Percentiles rank a stretch among this genome's conserved stretches.
Conservation (phyloP, 2,329 filamentous ascomycete genomes). For the Trichoderma citrinoviride region DNA sequence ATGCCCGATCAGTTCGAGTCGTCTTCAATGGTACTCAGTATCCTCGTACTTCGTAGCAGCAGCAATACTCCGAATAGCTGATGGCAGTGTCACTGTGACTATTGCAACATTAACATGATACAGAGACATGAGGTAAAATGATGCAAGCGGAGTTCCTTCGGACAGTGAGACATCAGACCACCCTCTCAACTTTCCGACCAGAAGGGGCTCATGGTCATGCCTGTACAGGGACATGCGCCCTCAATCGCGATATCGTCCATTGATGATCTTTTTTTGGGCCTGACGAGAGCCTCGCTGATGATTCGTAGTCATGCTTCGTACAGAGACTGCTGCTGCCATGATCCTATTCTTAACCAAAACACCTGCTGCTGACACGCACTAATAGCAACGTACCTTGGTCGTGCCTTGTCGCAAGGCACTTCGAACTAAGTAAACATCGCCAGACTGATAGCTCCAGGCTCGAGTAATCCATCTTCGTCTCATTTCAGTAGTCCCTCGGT, state of each 20-base stretch:
- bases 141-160: not conserved
- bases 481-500: not conserved
- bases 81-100: not conserved
- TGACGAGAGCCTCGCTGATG: not conserved
- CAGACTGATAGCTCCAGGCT: not conserved
- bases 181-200: not conserved
- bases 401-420: not conserved
- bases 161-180: slow-evolving; percentile 17
- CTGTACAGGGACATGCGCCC: not conserved
- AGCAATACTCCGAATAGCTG: not conserved
- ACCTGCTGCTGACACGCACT: slow-evolving; percentile 1
- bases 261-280: not conserved
- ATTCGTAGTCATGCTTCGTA: not conserved
- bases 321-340: not conserved
- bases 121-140: not conserved
- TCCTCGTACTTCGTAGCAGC: not conserved
- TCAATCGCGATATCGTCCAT: not conserved
- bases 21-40: not conserved
- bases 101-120: not conserved
- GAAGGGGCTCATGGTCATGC: not conserved
- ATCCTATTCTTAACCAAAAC: slow-evolving; percentile 11
- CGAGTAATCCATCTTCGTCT: not conserved
- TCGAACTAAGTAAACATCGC: no score
- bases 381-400: not conserved
- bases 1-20: not conserved